phyloP scores from a whole-genome alignment of 2,329 filamentous ascomycete genomes.

The Davidsoniella australis region DNA sequence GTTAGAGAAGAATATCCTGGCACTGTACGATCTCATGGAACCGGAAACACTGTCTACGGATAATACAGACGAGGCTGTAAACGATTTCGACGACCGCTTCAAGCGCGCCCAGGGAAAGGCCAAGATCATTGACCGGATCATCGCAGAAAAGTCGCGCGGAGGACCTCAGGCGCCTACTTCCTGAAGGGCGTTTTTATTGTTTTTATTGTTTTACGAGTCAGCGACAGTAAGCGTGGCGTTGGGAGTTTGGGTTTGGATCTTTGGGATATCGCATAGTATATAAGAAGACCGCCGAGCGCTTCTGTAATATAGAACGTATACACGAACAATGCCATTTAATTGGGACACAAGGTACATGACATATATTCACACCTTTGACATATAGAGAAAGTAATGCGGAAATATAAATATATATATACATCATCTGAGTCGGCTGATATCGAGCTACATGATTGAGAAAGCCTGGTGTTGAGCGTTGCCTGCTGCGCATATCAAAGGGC shows the following conservation, averaged over 20 bases:
- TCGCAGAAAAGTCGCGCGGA: constrained; percentile 22
- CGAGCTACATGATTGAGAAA: too few species aligned
- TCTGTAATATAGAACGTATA: not conserved
- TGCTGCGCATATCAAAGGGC: too few species aligned
- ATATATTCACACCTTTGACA: too few species aligned
- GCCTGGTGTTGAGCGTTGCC: too few species aligned
- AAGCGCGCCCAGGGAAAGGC: constrained; percentile 70
- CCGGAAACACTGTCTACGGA: constrained; percentile 58
- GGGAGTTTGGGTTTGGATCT: not conserved
- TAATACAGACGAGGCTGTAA: constrained; percentile 78
- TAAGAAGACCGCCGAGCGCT: not conserved
- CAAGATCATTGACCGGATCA: constrained; percentile 65
- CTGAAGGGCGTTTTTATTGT: not conserved
- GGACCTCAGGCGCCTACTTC: constrained; percentile 9
- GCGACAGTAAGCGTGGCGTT: not conserved
- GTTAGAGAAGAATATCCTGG: constrained; percentile 58
- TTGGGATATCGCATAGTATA: not conserved
- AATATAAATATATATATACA: too few species aligned
- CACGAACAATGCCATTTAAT: not conserved
- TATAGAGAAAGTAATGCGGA: not conserved
- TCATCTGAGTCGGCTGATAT: too few species aligned
- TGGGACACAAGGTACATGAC: too few species aligned
- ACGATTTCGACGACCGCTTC: constrained; percentile 77
- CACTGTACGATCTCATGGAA: constrained; percentile 63
- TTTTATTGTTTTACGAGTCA: not conserved